phyloP scores from a whole-genome alignment of 345 rosid genomes.

The Salix brachista region DNA sequence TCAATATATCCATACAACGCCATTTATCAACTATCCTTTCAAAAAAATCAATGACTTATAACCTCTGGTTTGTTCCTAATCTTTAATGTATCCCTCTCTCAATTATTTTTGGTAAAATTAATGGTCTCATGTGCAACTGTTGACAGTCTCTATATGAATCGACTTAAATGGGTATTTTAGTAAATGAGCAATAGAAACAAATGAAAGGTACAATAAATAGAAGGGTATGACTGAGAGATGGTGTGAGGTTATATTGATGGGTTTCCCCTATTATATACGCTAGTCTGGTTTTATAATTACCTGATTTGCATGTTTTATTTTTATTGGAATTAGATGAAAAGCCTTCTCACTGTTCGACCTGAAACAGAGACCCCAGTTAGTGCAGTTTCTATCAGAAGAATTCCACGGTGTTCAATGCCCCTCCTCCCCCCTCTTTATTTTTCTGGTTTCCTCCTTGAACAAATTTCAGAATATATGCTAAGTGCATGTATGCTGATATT shows the following conservation, averaged over 20 bases:
- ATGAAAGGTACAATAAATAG: background rate
- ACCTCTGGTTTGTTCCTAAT: background rate
- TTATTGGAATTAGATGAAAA: conserved; percentile 62
- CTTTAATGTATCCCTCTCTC: background rate
- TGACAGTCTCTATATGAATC: background rate
- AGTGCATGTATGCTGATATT: conserved; percentile 10
- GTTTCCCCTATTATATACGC: background rate
- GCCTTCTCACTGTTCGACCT: conserved; percentile 91
- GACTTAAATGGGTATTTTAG: background rate
- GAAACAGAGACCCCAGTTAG: conserved; percentile 92
- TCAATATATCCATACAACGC: background rate
- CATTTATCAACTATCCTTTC: background rate
- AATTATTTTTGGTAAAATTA: background rate
- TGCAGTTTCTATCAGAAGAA: conserved; percentile 84
- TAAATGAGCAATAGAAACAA: background rate
- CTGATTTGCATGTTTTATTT: conserved; percentile 7
- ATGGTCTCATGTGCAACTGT: background rate
- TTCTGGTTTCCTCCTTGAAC: background rate
- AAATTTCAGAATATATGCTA: background rate
- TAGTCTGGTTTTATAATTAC: conserved; percentile 1
- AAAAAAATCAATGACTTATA: no score
- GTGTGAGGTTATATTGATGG: background rate
- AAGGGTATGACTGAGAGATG: background rate
- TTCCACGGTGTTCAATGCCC: conserved; percentile 58
- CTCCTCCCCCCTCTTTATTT: background rate